Evolutionary conservation across 768 basidiomycete species (phyloP), one percentile per base, ranked within the genome.

Genomic region (Gloeostereum incarnatum): DNA sequence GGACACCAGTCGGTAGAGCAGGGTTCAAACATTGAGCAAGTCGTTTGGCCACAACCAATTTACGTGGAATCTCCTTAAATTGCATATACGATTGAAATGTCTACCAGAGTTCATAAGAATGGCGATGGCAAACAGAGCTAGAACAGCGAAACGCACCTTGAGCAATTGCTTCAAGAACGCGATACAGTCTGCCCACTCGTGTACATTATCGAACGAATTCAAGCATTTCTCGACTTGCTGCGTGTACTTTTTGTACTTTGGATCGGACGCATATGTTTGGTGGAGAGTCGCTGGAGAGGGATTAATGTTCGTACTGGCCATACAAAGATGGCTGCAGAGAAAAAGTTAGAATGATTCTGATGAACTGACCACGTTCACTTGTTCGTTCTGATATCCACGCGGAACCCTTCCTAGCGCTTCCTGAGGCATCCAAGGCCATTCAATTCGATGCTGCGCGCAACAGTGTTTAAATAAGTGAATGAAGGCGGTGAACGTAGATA

Each of bases 151-250:
- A 46, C 57, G 31, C 49, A 88, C 91, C 72, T 96, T 96, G 43
- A 94, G 73, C 43, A 96, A 60, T 48, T 92, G 85, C 55, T 93
- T 93, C 57, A 99, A 60, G 62, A 98, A 99, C 27, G 93, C 83
- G 54, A 96, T 98, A 57, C 92, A 98, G 63, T 99, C 96, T 43
- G 96, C 93, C 96, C 96, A 99, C 64, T 99, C 96, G 41, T 94
- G 89, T 42, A 96, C 90, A 52, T 79, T 88, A 53, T 96, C 92
- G 52, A 99, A 98, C 1, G 90, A 81, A 44, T 80, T 83, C 33
- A 99, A 68, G 49, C 87, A 90, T 61, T 83, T 84, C 56, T 99
- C 96, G 34, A 99, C 88, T 50, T 90, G 86, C 39, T 83, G 79
- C 1, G 81, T 68, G 61, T 91, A 97, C 61, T 96, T 96, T 66